These are phyloP conservation scores for Linnemannia exigua DNA, from an alignment of 192 early-diverging fungal species.

Conservation along the genomic window DNA sequence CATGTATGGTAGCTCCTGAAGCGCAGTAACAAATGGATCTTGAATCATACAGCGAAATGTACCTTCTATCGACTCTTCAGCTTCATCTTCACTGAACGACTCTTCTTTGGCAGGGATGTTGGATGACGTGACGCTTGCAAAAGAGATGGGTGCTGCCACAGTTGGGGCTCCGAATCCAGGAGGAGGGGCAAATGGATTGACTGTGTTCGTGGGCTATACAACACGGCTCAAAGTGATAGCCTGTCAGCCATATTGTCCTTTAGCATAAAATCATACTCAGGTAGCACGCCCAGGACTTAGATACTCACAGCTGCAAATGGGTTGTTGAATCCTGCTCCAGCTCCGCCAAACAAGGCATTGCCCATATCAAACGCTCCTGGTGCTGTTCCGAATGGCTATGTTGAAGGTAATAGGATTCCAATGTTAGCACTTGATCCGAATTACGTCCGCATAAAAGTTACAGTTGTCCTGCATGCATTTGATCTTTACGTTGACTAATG, in stretches of 20 bases:
- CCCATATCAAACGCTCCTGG: conserved; percentile 44
- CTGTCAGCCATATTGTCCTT: not conserved
- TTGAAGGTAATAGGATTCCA: not conserved
- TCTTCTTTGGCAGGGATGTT: conserved; percentile 34
- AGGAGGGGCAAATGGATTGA: conserved; percentile 39
- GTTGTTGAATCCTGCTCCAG: conserved; percentile 39
- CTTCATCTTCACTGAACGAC: conserved; percentile 25
- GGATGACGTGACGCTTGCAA: conserved; percentile 28
- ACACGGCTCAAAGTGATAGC: not conserved
- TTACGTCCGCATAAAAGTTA: too few species aligned
- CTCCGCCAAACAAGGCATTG: conserved; percentile 44
- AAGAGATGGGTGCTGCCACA: conserved; percentile 21
- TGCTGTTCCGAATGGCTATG: conserved; percentile 40
- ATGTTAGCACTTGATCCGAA: not conserved
- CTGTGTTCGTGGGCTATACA: conserved; percentile 18
- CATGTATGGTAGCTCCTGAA: not conserved
- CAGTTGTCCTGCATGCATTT: not conserved
- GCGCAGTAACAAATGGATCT: not conserved
- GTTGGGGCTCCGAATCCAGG: conserved; percentile 28
- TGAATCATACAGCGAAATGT: not conserved
- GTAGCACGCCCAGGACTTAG: not conserved
- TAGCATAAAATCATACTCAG: not conserved
- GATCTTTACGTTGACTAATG: conserved; percentile 30
- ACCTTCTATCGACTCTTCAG: conserved; percentile 20
- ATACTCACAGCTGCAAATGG: conserved; percentile 46